Evolutionary conservation across 345 rosid species (phyloP), one percentile per base, ranked within the genome.

Genomic region (Hirschfeldia incana): DNA sequence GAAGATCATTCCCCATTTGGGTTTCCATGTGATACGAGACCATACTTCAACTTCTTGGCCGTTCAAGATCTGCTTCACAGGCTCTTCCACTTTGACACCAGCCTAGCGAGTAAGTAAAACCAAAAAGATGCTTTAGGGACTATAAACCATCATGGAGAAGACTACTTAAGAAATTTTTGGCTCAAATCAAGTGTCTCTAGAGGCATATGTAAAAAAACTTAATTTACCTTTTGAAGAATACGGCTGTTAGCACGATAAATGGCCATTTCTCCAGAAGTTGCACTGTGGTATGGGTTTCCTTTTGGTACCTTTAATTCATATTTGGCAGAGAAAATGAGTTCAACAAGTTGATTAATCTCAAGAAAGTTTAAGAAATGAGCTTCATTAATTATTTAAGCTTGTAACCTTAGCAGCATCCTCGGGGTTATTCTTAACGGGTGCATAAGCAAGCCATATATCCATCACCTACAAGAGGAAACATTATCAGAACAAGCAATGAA

Each of bases 11-110:
- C 94, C 98, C 99, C 99, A 95, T 77, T 86, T 89, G 29, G 98
- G 94, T 74, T 88, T 89, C 99, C 98, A 93, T 44, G 83, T 78
- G 74, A 95, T 81, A 12, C 89, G 91, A 37, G 98, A 88, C 98
- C 98, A 94, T 53, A 91, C 91, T 86, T 94, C 98, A 64, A 94
- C 96, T 74, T 91, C 97, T 87, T 95, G 99, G 5, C 92, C 96
- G 36, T 87, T 95, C 80, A 91, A 89, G 59, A 88, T 89, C 69
- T 82, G 83, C 28, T 49, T 67, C 57, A 86, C 85, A 26, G 98
- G 97, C 79, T 87, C 90, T 72, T 69, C 93, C 9, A 92, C 85
- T 84, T 84, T 84, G 55, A 85, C 90, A 76, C 97, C 98, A 77
- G 86, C 97, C 98, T 90, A 69, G 5, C 10, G 75, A 10, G 64